These are phyloP conservation scores for Yamadazyma songkhlaensis DNA, from an alignment of 1,139 yeast species.

Conservation along the genomic window DNA sequence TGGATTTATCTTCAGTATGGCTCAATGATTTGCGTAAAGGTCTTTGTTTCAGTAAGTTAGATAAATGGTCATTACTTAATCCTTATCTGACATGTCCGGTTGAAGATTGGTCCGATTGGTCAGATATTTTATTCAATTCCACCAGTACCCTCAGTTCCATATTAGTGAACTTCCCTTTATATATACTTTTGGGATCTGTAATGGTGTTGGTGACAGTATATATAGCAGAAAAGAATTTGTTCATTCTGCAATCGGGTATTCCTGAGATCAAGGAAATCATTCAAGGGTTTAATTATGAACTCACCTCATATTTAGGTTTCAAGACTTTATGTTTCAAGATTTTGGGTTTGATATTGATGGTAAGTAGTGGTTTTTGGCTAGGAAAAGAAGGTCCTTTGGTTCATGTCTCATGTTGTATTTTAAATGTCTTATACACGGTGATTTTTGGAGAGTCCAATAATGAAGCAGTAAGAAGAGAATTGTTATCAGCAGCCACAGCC, in stretches of 20 bases:
- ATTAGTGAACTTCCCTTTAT: conserved; percentile 39
- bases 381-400: conserved; percentile 96
- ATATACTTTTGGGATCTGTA: conserved; percentile 26
- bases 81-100: conserved; percentile 48
- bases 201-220: conserved; percentile 29
- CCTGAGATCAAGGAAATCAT: conserved; percentile 64
- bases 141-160: conserved; percentile 17
- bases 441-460: conserved; percentile 42
- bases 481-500: conserved; percentile 82
- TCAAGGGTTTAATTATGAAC: conserved; percentile 52
- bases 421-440: conserved; percentile 29
- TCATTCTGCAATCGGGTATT: conserved; percentile 63
- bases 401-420: conserved; percentile 73
- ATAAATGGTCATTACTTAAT: conserved; percentile 41
- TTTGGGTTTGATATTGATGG: conserved; percentile 57
- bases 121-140: conserved; percentile 25
- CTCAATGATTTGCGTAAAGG: conserved; percentile 60
- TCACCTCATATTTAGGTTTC: conserved; percentile 44
- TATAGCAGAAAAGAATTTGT: conserved; percentile 36
- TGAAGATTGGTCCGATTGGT: conserved; percentile 44
- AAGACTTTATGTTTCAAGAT: conserved; percentile 49
- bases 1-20: conserved; percentile 63
- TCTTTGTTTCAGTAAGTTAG: conserved; percentile 34
- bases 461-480: conserved; percentile 60
- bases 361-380: conserved; percentile 83